These are phyloP conservation scores for Metschnikowia baotianmanensis DNA, from an alignment of 805 yeast species.

Conservation along the genomic window DNA sequence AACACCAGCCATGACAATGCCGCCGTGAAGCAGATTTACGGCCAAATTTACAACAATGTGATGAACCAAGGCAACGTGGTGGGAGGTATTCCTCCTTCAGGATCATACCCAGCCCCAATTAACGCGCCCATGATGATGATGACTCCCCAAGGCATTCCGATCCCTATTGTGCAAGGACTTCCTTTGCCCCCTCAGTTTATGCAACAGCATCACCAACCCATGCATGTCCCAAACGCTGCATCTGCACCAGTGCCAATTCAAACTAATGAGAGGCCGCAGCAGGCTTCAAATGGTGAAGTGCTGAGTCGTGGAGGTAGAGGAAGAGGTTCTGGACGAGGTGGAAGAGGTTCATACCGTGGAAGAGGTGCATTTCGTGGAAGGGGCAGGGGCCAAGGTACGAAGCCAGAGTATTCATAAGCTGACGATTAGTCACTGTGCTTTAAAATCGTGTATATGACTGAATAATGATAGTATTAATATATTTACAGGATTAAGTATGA, in stretches of 20 bases:
- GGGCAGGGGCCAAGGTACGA: constrained; percentile 17
- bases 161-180: constrained; percentile 35
- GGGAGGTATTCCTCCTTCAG: constrained; percentile 11
- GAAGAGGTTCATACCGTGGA: constrained; percentile 23
- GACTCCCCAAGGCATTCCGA: constrained; percentile 9
- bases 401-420: neutral
- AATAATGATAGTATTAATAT: too few species aligned
- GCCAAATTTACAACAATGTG: constrained; percentile 42
- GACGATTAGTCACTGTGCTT: too few species aligned
- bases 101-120: constrained; percentile 3
- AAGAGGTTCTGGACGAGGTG: constrained; percentile 19
- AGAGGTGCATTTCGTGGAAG: constrained; percentile 11
- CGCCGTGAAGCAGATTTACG: constrained; percentile 42
- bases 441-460: too few species aligned
- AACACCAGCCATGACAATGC: constrained; percentile 21
- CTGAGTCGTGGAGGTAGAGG: constrained; percentile 14
- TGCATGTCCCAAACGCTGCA: constrained; percentile 10
- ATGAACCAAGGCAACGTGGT: constrained; percentile 35
- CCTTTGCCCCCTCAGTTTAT: constrained; percentile 38
- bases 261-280: neutral
- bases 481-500: constrained; percentile 2
- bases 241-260: neutral
- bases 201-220: constrained; percentile 23
- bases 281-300: constrained; percentile 1
- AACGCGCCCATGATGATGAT: constrained; percentile 3